A percentile compares a stretch with the other conserved stretches of the same genome.
Evolutionary conservation across 371 early-diverging fungal genomes (phyloP).

Genomic region (Mucor sp.): DNA sequence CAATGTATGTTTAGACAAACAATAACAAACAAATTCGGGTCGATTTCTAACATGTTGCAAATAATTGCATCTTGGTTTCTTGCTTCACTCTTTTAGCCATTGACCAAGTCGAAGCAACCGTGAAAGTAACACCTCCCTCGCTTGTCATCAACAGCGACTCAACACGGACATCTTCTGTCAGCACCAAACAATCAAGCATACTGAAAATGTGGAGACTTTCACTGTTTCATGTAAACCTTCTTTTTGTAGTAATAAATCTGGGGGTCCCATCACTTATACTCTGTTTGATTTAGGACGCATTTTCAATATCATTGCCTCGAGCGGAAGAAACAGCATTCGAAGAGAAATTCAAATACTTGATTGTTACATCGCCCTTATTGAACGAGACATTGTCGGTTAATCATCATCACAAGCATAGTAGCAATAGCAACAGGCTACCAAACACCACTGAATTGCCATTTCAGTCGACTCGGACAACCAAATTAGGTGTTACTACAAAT

Average conservation of each 20-base stretch:
- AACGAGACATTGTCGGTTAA: constrained; percentile 54
- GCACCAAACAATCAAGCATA: constrained; percentile 12
- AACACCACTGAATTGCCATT: constrained; percentile 18
- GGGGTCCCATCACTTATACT: background rate
- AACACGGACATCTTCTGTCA: background rate
- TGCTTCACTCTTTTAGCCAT: constrained; percentile 31
- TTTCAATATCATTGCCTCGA: constrained; percentile 43
- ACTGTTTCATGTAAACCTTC: constrained; percentile 34
- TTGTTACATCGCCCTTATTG: constrained; percentile 65
- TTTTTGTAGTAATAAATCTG: background rate
- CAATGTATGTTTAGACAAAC: constrained; percentile 41
- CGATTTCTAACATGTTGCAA: background rate
- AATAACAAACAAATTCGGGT: background rate
- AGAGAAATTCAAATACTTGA: constrained; percentile 67
- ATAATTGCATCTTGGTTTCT: background rate
- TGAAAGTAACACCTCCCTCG: constrained; percentile 33
- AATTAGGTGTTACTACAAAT: constrained; percentile 18
- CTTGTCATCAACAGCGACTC: constrained; percentile 4
- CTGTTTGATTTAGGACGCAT: constrained; percentile 30
- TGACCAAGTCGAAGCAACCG: constrained; percentile 42
- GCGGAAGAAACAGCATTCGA: constrained; percentile 65
- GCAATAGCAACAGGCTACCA: constrained; percentile 20
- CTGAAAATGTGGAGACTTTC: constrained; percentile 43
- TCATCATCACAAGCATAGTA: constrained; percentile 36
- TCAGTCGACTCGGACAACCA: constrained; percentile 23